A percentile compares a stretch with the other conserved stretches of the same genome.
phyloP scores from a whole-genome alignment of 345 rosid genomes.

The Nephelium lappaceum region DNA sequence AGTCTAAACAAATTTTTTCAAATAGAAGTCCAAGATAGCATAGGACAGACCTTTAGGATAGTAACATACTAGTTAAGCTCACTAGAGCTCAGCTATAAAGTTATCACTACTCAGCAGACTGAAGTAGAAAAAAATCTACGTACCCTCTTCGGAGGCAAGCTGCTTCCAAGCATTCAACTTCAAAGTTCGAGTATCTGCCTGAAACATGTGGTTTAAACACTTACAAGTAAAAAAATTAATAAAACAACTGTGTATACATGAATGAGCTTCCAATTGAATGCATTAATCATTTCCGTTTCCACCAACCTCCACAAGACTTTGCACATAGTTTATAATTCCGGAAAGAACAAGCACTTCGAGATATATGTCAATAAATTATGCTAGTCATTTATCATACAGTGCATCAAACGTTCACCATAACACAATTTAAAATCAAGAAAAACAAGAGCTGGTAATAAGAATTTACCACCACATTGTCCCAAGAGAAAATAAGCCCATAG shows the following conservation, averaged over 20 bases:
- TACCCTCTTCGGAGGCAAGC: slow-evolving; percentile 94
- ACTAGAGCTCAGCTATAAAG: not conserved
- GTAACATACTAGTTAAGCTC: not conserved
- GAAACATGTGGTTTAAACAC: slow-evolving; percentile 33
- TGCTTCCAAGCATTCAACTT: slow-evolving; percentile 92
- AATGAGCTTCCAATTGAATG: slow-evolving; percentile 7
- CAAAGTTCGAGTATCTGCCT: slow-evolving; percentile 77
- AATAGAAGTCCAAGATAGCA: not conserved
- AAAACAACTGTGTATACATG: slow-evolving; percentile 1
- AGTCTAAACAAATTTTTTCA: not conserved
- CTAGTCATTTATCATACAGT: not conserved
- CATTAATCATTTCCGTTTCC: not conserved
- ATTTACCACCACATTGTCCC: slow-evolving; percentile 96
- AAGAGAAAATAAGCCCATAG: slow-evolving; percentile 92
- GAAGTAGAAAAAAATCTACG: slow-evolving; percentile 2
- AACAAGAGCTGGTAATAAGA: slow-evolving; percentile 1
- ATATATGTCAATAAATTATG: not conserved
- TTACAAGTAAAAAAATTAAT: not conserved
- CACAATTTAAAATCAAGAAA: not conserved
- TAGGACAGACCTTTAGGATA: not conserved
- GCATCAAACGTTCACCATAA: not conserved
- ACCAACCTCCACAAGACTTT: not conserved
- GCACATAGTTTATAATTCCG: not conserved
- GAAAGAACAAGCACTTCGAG: not conserved
- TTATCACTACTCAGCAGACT: not conserved